These are phyloP conservation scores for Podospora pseudoanserina DNA, from an alignment of 495 filamentous ascomycete genomes.

Conservation along the genomic window DNA sequence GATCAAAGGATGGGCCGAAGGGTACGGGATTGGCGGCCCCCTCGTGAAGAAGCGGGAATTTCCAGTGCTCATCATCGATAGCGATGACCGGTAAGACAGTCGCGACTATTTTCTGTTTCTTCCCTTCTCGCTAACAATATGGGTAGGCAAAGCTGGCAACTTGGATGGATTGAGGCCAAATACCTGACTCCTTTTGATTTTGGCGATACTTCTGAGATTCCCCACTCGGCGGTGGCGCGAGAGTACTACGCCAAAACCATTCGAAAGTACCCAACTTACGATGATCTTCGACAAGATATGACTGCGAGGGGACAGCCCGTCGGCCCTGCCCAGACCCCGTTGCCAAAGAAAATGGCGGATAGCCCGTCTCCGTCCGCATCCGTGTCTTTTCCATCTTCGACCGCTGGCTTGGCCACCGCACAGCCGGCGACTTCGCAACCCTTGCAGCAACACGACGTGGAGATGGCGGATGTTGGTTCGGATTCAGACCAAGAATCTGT, in stretches of 20 bases:
- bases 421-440: not conserved
- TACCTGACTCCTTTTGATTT: conserved; percentile 28
- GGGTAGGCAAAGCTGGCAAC: conserved; percentile 15
- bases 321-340: not conserved
- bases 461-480: conserved; percentile 15
- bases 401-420: not conserved
- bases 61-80: conserved; percentile 43
- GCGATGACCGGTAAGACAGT: conserved; percentile 19
- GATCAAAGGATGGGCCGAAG: conserved; percentile 40
- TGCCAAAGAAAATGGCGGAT: not conserved
- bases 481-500: conserved; percentile 17
- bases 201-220: conserved; percentile 20
- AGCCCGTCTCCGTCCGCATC: not conserved
- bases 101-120: not conserved
- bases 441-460: conserved; percentile 6
- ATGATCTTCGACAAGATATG: conserved; percentile 4
- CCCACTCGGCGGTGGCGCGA: conserved; percentile 18
- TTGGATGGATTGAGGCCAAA: conserved; percentile 31
- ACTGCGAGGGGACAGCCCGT: not conserved
- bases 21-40: conserved; percentile 38
- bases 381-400: not conserved
- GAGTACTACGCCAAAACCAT: conserved; percentile 16
- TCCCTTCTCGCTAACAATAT: conserved; percentile 2
- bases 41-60: conserved; percentile 37
- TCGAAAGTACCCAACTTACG: conserved; percentile 7